Base-by-base conservation (phyloP, 192 early-diverging fungal species). In the Backusella macrospora region DNA sequence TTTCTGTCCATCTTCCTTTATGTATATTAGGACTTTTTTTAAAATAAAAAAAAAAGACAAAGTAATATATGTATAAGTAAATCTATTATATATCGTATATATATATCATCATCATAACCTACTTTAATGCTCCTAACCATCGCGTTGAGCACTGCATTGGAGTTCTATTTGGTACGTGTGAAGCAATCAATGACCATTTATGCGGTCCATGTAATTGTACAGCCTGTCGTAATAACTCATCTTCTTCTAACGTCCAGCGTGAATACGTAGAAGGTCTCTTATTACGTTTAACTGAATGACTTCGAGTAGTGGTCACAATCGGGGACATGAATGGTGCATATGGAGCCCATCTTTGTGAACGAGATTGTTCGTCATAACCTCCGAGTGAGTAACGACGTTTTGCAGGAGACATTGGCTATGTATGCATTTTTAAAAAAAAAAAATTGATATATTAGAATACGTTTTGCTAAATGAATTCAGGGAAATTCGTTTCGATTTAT, bases 131-230 rank as follows among this genome's bases (percentile, higher is more conserved):
- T 37, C 84, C 81, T 29, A 85, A 73, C 81, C 81, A 85, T 12
- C 84, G 74, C 5, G 84, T 85, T 5, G 84, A 85, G 65, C 84
- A 85, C 73, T 85, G 84, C 84, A 85, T 85, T 2, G 84, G 84
- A 15, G 81, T 85, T 47, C 84, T 72, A 73, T 85, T 85, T 1
- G 84, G 84, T 18, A 85, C 79, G 29, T 85, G 84, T 12, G 84
- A 70, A 18, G 84, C 84, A 43, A 85, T 80, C 29, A 83, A 67
- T 14, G 84, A 82, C 84, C 84, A 85, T 67, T 82, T 82, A 65
- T 82, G 79, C 55, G 84, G 81, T 1, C 84, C 84, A 70, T 85
- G 80, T 8, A 82, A 62, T 16, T 48, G 68, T n/a, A 85, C 79
- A 9, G 84, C 84, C 8, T 73, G 73, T 66, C 79, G 49, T 48